These are phyloP conservation scores for Neurospora sp. DNA, from an alignment of 2,329 filamentous ascomycete genomes.

Conservation along the genomic window DNA sequence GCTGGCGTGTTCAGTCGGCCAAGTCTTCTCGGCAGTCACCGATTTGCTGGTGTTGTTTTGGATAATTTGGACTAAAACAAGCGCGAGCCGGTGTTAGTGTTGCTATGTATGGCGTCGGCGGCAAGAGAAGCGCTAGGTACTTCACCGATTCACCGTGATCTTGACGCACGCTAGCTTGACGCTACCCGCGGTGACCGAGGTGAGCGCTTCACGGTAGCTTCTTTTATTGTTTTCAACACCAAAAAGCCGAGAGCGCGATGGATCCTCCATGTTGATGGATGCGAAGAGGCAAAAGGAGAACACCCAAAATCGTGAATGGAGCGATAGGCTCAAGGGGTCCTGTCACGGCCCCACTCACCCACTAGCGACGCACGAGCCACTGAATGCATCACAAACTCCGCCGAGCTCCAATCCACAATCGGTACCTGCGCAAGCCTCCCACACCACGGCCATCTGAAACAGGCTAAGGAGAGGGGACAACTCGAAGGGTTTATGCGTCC, in stretches of 20 bases:
- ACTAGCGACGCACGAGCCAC: background rate
- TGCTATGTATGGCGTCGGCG: background rate
- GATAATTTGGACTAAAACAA: background rate
- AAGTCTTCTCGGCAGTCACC: background rate
- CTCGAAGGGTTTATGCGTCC: background rate
- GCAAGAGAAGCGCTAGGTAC: background rate
- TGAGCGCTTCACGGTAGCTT: background rate
- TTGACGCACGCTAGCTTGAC: background rate
- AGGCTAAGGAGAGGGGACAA: background rate
- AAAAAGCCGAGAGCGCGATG: background rate
- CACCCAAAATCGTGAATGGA: background rate
- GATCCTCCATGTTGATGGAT: background rate
- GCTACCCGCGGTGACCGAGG: background rate
- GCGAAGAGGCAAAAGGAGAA: background rate
- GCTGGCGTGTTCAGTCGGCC: background rate
- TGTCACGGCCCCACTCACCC: background rate
- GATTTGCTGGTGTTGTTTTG: background rate
- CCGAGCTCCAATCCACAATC: background rate
- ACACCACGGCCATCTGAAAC: background rate
- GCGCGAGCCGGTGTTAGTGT: background rate
- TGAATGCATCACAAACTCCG: background rate
- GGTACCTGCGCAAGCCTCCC: background rate
- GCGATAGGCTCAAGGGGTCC: background rate
- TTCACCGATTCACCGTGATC: background rate
- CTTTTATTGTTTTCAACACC: background rate